Base-by-base conservation (phyloP, 139 green algal genomes). In the Pycnococcus provasolii region DNA sequence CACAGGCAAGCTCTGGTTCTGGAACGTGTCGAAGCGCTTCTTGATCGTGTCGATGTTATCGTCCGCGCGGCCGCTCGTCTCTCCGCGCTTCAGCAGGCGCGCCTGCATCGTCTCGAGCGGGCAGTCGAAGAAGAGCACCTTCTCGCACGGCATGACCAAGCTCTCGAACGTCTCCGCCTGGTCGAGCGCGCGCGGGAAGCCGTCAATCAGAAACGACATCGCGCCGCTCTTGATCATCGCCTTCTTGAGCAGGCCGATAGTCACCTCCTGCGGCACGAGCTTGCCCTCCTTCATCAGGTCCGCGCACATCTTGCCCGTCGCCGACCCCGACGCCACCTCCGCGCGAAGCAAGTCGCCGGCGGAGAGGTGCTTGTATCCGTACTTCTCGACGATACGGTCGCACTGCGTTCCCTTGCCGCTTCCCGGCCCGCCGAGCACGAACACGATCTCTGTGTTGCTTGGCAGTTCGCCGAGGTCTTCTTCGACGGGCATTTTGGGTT, bases 211-310 rank as follows among this genome's bases (percentile, higher is more conserved):
- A 51, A 82, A 81, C 44, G n/a, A 13, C n/a, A 45, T 80, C 59
- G 50, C 74, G 5, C 75, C 73, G 54, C 66, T 80, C 43, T 69
- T 57, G 7, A 84, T 69, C 84, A 93, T 93, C 13, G 83, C 83
- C 1, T 79, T 79, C 64, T 83, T 84, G 26, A 93, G 76, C 70
- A 93, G 74, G 6, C 70, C 67, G 64, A 93, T 85, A 45, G 82
- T 90, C 40, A 90, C 79, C 48, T 83, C 69, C 64, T 78, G 77
- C 40, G 87, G 85, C 70, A 91, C 85, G 40, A 94, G 84, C 75
- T 88, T 85, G 65, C 87, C 87, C 68, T 91, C 84, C 67, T 85
- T 84, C 83, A 90, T 92, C 51, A 88, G 63, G 63, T 9, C 66
- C 13, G 51, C 51, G 13, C 51, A 62, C 73, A 77, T 65, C 11